Evolutionary conservation across 345 rosid genomes (phyloP).

Genomic region (Camelina laxa): DNA sequence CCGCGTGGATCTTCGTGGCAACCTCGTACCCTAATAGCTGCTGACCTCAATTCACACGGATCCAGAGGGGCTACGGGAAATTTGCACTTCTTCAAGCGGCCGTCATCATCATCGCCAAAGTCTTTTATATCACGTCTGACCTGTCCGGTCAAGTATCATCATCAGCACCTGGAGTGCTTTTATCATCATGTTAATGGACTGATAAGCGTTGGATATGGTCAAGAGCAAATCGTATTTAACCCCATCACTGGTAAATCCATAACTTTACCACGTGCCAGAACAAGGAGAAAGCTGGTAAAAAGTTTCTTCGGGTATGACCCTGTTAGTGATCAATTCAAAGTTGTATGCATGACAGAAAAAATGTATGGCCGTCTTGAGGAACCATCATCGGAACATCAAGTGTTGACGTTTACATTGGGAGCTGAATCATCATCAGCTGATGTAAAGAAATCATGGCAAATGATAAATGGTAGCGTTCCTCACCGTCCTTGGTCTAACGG

Average conservation of each 20-base stretch:
- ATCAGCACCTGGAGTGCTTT: no score
- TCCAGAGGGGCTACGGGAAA: no score
- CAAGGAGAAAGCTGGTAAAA: no score
- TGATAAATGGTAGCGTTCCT: neutral
- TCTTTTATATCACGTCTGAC: neutral
- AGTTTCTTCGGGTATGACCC: no score
- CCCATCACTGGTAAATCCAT: no score
- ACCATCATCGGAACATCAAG: slow-evolving; percentile 18
- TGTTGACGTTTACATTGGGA: slow-evolving; percentile 12
- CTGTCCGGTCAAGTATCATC: neutral
- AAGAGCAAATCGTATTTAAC: neutral
- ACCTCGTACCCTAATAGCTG: neutral
- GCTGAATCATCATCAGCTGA: neutral
- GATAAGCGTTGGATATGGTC: slow-evolving; percentile 1
- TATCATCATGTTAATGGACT: neutral
- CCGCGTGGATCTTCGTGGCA: neutral
- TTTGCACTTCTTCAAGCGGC: neutral
- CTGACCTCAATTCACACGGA: neutral
- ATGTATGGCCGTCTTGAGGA: neutral
- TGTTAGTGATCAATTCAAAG: no score
- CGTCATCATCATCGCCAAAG: neutral
- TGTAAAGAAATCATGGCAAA: neutral
- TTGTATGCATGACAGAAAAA: neutral
- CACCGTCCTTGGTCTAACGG: slow-evolving; percentile 1
- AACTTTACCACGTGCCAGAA: no score